A percentile compares a stretch with the other conserved stretches of the same genome.
Evolutionary conservation across 2,329 filamentous ascomycete genomes (phyloP).

Genomic region (Aaosphaeria arxii): DNA sequence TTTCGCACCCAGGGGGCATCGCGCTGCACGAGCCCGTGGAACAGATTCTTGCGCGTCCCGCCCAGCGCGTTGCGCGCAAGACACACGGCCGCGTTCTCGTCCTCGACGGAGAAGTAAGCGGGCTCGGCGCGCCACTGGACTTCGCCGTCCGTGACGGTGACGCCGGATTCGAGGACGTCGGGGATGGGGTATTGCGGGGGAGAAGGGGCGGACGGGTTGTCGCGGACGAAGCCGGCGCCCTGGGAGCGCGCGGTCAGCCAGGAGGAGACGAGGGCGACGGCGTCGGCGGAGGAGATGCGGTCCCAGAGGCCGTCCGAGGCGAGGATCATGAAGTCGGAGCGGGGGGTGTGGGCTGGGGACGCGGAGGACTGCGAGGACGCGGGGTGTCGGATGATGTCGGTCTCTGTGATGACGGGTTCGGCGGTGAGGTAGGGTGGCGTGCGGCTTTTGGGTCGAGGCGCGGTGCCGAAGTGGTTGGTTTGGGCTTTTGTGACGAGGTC

Average conservation of each 20-base stretch:
- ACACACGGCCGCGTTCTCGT: slow-evolving; percentile 53
- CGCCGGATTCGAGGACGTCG: slow-evolving; percentile 26
- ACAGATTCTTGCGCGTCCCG: slow-evolving; percentile 42
- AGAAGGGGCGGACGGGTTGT: slow-evolving; percentile 8
- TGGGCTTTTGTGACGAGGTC: slow-evolving; percentile 47
- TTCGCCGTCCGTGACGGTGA: slow-evolving; percentile 32
- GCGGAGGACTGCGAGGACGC: background rate
- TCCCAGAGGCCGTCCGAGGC: slow-evolving; percentile 69
- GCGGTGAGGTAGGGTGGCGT: slow-evolving; percentile 68
- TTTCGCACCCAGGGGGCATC: slow-evolving; percentile 30
- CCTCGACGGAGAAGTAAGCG: slow-evolving; percentile 48
- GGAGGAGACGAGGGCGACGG: slow-evolving; percentile 54
- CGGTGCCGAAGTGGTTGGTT: slow-evolving; percentile 50
- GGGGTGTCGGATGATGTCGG: slow-evolving; percentile 44
- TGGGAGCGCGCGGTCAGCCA: slow-evolving; percentile 50
- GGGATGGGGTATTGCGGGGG: background rate
- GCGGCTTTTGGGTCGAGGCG: slow-evolving; percentile 42
- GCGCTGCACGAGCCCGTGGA: slow-evolving; percentile 38
- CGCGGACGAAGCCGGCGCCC: slow-evolving; percentile 10
- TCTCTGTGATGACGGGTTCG: slow-evolving; percentile 62
- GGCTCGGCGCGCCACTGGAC: slow-evolving; percentile 42
- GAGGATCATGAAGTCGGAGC: slow-evolving; percentile 59
- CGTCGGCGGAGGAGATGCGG: slow-evolving; percentile 54
- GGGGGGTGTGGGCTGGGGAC: background rate
- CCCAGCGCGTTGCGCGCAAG: slow-evolving; percentile 53